Evolutionary conservation across 163 green algal species (phyloP), one percentile per base, ranked within the genome.

Genomic region (Chlamydomonas reinhardtii): DNA sequence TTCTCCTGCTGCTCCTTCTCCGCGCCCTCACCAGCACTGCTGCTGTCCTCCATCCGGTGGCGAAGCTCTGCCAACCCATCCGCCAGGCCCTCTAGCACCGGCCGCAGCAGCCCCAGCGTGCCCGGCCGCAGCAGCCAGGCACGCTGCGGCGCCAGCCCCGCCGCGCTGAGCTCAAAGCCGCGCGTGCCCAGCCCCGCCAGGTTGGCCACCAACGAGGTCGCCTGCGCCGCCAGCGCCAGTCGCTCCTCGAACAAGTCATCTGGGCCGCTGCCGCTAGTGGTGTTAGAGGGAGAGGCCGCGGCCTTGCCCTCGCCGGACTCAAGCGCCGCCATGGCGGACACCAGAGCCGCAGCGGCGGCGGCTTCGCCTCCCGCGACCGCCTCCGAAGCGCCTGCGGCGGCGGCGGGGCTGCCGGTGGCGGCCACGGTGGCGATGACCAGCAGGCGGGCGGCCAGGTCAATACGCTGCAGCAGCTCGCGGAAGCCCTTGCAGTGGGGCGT

Each of bases 121-220:
- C 70, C 80, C 11, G 56, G 70, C 29, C 73, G 64, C 54, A 86
- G 70, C 54, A 86, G 80, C 80, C 80, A 86, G 11, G 54, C 56
- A 17, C 80, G 80, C 54, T 74, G 80, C 80, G 80, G 80, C 32
- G 80, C 80, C 16, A 86, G 69, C 24, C 80, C 80, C 6, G 27
- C 35, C 9, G 80, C 35, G 35, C 56, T 66, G 34, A 79, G 69
- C 34, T 86, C 70, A 9, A 86, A 35, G 29, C 35, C 56, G 15
- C 80, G 80, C 5, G 6, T 65, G 6, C 80, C 80, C 16, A 86
- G 80, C 3, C 80, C 80, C 27, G 17, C 69, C 48, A 86, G 80
- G 69, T 86, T 86, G 25, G 80, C 69, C 34, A 68, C 56, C 24
- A 73, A 34, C 25, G 54, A 74, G 70, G 34, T 25, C 2, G 70